phyloP scores from a whole-genome alignment of 495 filamentous ascomycete species.

The Amniculicola lignicola region DNA sequence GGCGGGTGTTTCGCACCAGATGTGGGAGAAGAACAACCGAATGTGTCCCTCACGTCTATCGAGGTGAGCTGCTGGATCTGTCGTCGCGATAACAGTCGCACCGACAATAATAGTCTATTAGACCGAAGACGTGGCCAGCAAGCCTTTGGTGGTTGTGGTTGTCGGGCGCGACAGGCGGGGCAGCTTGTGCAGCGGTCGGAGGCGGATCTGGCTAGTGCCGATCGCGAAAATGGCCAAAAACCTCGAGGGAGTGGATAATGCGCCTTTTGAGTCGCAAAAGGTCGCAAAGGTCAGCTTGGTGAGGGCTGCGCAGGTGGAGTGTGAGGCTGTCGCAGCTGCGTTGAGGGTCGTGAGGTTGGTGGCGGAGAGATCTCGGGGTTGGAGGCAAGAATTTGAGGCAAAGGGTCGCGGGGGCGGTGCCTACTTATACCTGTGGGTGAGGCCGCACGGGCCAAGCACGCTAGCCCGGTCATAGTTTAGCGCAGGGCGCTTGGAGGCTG shows the following conservation, averaged over 20 bases:
- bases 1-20: conserved; percentile 57
- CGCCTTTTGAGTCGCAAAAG: neutral
- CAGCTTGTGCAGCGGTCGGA: conserved; percentile 7
- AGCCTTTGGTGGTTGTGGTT: conserved; percentile 25
- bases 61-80: conserved; percentile 17
- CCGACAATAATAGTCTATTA: conserved; percentile 8
- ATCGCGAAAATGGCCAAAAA: neutral
- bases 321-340: no score
- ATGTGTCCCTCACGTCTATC: conserved; percentile 79
- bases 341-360: no score
- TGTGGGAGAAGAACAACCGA: conserved; percentile 95
- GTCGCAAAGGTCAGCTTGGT: neutral
- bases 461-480: no score
- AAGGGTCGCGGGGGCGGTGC: no score
- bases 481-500: no score
- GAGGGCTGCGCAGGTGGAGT: no score
- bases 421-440: no score
- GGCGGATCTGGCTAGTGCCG: neutral
- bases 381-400: no score
- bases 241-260: conserved; percentile 1
- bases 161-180: conserved; percentile 12
- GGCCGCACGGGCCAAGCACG: no score
- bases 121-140: conserved; percentile 31
- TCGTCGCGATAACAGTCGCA: conserved; percentile 20
- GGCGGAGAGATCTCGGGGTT: no score